Evolutionary conservation across 768 basidiomycete genomes (phyloP), one percentile per base, ranked within the genome.

Genomic region (Amanita polypyramis): DNA sequence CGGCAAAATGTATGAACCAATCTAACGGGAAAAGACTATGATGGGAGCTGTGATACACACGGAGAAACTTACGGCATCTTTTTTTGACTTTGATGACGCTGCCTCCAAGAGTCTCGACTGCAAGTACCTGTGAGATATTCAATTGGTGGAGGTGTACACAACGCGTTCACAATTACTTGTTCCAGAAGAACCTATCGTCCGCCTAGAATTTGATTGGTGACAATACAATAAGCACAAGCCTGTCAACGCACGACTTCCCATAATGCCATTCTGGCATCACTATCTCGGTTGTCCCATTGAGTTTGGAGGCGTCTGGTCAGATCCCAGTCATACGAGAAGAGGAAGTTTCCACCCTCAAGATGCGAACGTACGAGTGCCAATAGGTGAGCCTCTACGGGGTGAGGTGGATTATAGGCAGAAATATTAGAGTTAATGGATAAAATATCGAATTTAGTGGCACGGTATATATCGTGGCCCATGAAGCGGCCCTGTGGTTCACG

Each of bases 141-240:
- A 60, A 79, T 41, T 46, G 52, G 10, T 70, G 79, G 49, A 85
- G 82, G 52, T 91, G 66, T 75, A 73, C 11, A 72, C 65, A 51
- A 82, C 80, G 50, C 85, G 59, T 55, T 47, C 12, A n/a, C 12
- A 60, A 65, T 40, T 50, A 86, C 78, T 80, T 87, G 65, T 99
- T 99, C 95, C 95, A 99, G 66, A 98, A 98, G 68, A 99, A 99
- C 53, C 94, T 76, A 59, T 96, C 92, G 54, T 99, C 96, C 33
- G 83, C 85, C 84, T 94, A 56, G 12, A 51, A 41, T 42, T 58
- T 47, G 14, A 47, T 29, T 33, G 23, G 32, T 21, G 11, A 20
- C 27, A 32, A 30, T 35, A 29, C 14, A 21, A 27, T 17, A 6
- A 21, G 19, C n/a, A 29, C 5, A 43, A 33, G 42, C 20, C 15